Percentiles rank a stretch among this genome's conserved stretches.
Conservation (phyloP, 306 rosid species). For the Corylus americana region DNA sequence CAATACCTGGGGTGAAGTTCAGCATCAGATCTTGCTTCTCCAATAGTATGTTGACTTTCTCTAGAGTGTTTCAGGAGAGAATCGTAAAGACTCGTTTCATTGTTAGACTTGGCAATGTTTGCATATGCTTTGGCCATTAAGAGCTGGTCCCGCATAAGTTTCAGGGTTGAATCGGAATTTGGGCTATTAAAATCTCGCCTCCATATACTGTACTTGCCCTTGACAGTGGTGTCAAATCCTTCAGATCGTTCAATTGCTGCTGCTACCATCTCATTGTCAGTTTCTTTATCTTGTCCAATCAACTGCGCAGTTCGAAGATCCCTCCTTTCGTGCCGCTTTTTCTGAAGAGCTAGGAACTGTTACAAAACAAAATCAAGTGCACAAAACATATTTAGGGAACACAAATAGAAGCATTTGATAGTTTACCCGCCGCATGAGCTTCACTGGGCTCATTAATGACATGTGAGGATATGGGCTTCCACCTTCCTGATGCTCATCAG, state of each 20-base stretch:
- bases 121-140: slow-evolving; percentile 92
- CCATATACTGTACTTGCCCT: slow-evolving; percentile 93
- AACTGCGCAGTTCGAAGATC: slow-evolving; percentile 67
- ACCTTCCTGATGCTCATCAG: slow-evolving; percentile 50
- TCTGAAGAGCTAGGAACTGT: slow-evolving; percentile 49
- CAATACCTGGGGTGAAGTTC: slow-evolving; percentile 88
- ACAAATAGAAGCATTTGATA: slow-evolving; percentile 27
- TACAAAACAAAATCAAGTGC: slow-evolving; percentile 19
- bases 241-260: slow-evolving; percentile 74
- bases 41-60: slow-evolving; percentile 69
- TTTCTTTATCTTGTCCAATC: slow-evolving; percentile 62
- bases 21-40: slow-evolving; percentile 75
- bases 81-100: slow-evolving; percentile 56
- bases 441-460: slow-evolving; percentile 69
- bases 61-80: slow-evolving; percentile 64
- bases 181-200: slow-evolving; percentile 86
- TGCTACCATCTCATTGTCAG: slow-evolving; percentile 54
- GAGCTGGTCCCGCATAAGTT: slow-evolving; percentile 94
- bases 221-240: slow-evolving; percentile 54
- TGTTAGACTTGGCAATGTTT: slow-evolving; percentile 78
- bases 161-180: slow-evolving; percentile 85
- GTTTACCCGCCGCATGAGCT: slow-evolving; percentile 78
- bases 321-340: slow-evolving; percentile 77
- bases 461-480: slow-evolving; percentile 41
- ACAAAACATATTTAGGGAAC: slow-evolving; percentile 15